phyloP scores from a whole-genome alignment of 2,329 filamentous ascomycete genomes.

The Emmonsiellopsis sp. region DNA sequence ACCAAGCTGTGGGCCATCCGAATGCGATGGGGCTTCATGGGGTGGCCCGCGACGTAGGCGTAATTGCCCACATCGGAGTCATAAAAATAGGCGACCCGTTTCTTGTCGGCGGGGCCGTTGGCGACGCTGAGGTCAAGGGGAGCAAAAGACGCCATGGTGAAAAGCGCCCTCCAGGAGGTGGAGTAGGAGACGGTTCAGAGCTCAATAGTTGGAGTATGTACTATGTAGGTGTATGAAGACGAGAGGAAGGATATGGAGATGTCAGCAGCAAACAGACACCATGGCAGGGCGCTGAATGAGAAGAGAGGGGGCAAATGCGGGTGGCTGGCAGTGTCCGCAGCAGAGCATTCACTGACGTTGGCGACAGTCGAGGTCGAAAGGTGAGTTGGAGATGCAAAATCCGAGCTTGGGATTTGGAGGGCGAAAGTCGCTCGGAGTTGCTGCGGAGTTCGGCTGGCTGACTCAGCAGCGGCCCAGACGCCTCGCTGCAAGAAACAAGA shows the following conservation, averaged over 20 bases:
- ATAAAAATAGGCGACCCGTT: constrained; percentile 96
- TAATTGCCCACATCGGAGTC: constrained; percentile 98
- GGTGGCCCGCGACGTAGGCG: constrained; percentile 72
- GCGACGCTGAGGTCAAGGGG: constrained; percentile 44
- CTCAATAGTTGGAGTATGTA: neutral
- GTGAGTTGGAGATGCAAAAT: neutral
- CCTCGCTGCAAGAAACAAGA: neutral
- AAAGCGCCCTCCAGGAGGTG: neutral
- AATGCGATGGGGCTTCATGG: constrained; percentile 60
- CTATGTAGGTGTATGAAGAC: neutral
- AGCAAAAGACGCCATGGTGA: constrained; percentile 42
- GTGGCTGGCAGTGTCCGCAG: no score
- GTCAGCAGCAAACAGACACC: no score
- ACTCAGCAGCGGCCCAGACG: neutral
- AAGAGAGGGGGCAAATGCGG: no score
- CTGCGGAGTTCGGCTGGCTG: neutral
- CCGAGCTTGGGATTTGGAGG: neutral
- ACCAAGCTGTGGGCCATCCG: constrained; percentile 57
- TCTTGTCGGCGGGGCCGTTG: constrained; percentile 48
- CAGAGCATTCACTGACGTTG: no score
- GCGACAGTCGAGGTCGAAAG: no score
- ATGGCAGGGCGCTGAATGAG: no score
- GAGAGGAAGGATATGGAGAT: neutral
- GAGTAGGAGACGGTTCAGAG: neutral
- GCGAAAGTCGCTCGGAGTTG: neutral